Conservation (phyloP, 1,284 basidiomycete genomes). For the Rhizoctonia solani region DNA sequence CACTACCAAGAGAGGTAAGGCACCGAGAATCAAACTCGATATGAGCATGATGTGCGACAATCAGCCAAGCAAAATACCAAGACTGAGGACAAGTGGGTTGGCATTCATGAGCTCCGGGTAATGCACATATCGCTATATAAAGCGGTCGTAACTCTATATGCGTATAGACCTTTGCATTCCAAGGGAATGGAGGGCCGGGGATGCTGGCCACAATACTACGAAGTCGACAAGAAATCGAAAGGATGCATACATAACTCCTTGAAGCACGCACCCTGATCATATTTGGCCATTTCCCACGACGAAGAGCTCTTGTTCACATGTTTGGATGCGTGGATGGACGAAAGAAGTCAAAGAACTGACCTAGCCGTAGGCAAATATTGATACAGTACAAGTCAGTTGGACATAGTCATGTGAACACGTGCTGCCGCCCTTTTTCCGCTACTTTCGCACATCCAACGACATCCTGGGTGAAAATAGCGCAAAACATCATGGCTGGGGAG, state of each 20-base stretch:
- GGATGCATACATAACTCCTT: no score
- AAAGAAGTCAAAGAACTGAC: neutral
- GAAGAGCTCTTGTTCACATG: no score
- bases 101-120: neutral
- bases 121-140: constrained; percentile 6
- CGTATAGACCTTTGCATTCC: neutral
- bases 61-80: neutral
- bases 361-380: no score
- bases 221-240: neutral
- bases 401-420: neutral
- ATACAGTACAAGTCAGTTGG: neutral
- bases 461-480: no score
- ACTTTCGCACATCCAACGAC: no score
- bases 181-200: neutral
- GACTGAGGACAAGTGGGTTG: neutral
- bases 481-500: no score
- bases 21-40: neutral
- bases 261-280: no score
- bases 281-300: no score
- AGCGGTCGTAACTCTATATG: constrained; percentile 22
- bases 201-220: neutral
- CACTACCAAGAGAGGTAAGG: neutral
- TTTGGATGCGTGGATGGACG: neutral
- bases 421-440: no score
- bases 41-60: neutral